Percentiles rank a stretch among this genome's conserved stretches.
Evolutionary conservation across 345 rosid genomes (phyloP).

Genomic region (Geranium rotundifolium): DNA sequence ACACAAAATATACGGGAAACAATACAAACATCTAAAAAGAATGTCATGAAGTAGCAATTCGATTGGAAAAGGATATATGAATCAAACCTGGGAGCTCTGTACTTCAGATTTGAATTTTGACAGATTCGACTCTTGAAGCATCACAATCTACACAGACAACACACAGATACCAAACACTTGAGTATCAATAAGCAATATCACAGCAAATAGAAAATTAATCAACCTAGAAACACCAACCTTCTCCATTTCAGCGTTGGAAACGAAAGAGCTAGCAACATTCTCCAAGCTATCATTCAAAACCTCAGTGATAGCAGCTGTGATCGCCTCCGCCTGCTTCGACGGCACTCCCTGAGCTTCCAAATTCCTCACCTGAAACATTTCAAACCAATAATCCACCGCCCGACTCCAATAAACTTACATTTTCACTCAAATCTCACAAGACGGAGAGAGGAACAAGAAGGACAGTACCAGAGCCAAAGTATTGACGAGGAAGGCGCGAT

Average conservation of each 20-base stretch:
- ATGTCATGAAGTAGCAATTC: not conserved
- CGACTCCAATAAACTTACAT: not conserved
- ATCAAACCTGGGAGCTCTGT: conserved; percentile 64
- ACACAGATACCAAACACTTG: not conserved
- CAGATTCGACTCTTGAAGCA: conserved; percentile 71
- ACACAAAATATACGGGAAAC: too few species aligned
- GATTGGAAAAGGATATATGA: not conserved
- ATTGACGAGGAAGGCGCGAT: conserved; percentile 87
- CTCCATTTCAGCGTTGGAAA: conserved; percentile 80
- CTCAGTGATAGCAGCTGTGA: conserved; percentile 73
- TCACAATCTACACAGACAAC: conserved; percentile 41
- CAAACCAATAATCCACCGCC: not conserved
- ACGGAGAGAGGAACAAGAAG: not conserved
- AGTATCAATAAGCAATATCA: not conserved
- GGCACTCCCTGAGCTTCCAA: conserved; percentile 88
- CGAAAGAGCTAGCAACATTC: conserved; percentile 73
- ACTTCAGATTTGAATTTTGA: conserved; percentile 85
- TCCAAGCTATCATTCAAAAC: conserved; percentile 90
- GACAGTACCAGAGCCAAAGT: conserved; percentile 69
- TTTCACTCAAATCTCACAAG: not conserved
- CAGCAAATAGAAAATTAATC: not conserved
- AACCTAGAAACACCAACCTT: conserved; percentile 30
- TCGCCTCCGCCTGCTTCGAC: conserved; percentile 88
- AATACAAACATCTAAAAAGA: too few species aligned
- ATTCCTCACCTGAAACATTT: conserved; percentile 55